Evolutionary conservation across 306 rosid genomes (phyloP).

Genomic region (Senna tora): DNA sequence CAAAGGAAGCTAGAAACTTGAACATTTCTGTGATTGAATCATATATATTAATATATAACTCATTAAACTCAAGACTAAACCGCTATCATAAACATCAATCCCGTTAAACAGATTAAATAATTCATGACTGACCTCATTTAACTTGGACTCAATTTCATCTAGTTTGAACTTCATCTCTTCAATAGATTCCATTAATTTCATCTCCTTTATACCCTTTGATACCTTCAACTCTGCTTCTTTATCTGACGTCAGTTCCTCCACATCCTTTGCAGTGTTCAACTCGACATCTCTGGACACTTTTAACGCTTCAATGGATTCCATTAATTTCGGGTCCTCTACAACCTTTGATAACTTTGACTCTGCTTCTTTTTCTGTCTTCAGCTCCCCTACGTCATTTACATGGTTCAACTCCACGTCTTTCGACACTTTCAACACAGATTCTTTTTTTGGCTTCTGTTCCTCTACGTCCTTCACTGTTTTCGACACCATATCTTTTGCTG

Average conservation of each 20-base stretch:
- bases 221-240: slow-evolving; percentile 31
- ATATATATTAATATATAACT: slow-evolving; percentile 28
- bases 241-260: slow-evolving; percentile 26
- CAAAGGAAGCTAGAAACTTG: slow-evolving; percentile 38
- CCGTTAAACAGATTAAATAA: slow-evolving; percentile 22
- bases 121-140: slow-evolving; percentile 69
- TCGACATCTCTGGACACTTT: slow-evolving; percentile 36
- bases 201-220: slow-evolving; percentile 43
- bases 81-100: slow-evolving; percentile 19
- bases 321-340: slow-evolving; percentile 54
- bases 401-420: slow-evolving; percentile 34
- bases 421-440: slow-evolving; percentile 31
- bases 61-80: not conserved
- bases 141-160: slow-evolving; percentile 70
- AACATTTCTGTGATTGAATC: slow-evolving; percentile 14
- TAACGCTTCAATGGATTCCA: slow-evolving; percentile 58
- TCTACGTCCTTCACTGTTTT: slow-evolving; percentile 38
- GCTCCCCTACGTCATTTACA: slow-evolving; percentile 24
- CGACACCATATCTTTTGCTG: slow-evolving; percentile 36
- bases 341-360: slow-evolving; percentile 33
- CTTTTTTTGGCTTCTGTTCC: slow-evolving; percentile 35
- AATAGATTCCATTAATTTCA: slow-evolving; percentile 63
- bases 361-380: slow-evolving; percentile 37
- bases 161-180: slow-evolving; percentile 80
- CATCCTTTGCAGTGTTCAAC: slow-evolving; percentile 25